Conservation (phyloP, 768 basidiomycete species). For the Suillus plorans region DNA sequence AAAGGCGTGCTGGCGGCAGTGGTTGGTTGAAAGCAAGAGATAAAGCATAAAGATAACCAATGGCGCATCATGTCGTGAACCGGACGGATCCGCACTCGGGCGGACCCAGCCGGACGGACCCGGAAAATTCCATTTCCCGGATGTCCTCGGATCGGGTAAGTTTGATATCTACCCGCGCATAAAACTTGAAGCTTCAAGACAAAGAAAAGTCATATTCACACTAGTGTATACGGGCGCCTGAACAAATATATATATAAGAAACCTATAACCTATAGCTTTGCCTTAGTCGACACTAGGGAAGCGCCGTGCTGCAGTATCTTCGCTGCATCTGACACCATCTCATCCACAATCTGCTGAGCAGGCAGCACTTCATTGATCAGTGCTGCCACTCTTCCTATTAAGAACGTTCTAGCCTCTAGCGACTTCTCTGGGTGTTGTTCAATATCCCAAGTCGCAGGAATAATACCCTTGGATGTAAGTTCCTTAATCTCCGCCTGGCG, state of each 20-base stretch:
- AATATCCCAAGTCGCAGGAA: constrained; percentile 72
- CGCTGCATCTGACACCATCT: constrained; percentile 68
- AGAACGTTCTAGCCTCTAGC: constrained; percentile 63
- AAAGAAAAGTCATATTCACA: neutral
- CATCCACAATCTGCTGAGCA: constrained; percentile 79
- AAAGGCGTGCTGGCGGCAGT: no score
- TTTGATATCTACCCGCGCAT: neutral
- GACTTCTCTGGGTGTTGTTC: constrained; percentile 82
- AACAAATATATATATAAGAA: neutral
- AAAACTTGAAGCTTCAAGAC: neutral
- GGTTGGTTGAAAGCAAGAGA: no score
- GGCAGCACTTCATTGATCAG: constrained; percentile 76
- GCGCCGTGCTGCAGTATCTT: constrained; percentile 43
- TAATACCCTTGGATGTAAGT: constrained; percentile 78
- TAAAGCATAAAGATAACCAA: no score
- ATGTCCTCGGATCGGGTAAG: no score
- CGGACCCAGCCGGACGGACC: no score
- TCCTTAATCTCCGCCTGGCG: constrained; percentile 79
- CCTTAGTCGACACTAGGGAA: constrained; percentile 39
- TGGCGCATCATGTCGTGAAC: no score
- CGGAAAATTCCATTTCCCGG: no score
- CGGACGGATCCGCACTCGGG: no score
- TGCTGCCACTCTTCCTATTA: constrained; percentile 82
- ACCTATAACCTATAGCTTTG: constrained; percentile 44
- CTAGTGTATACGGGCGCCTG: neutral